These are phyloP conservation scores for Pseudonectria foliicola DNA, from an alignment of 2,329 filamentous ascomycete genomes.

Conservation along the genomic window DNA sequence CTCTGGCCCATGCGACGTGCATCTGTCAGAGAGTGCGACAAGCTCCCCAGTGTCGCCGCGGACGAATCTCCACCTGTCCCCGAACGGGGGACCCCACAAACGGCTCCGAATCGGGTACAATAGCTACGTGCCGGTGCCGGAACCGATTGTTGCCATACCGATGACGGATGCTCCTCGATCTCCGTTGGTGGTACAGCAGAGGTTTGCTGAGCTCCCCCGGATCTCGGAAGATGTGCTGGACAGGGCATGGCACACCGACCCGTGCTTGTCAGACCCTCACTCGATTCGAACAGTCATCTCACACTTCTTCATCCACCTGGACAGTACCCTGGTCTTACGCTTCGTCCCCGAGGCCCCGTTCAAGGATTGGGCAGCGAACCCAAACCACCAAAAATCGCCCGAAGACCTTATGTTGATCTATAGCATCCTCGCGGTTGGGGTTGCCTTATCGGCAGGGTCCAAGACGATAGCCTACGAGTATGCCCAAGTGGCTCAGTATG, in stretches of 20 bases:
- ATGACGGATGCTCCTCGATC: constrained; percentile 32
- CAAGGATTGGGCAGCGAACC: constrained; percentile 29
- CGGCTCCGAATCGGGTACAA: constrained; percentile 42
- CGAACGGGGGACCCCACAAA: constrained; percentile 37
- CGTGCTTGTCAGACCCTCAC: constrained; percentile 38
- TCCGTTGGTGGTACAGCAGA: constrained; percentile 29
- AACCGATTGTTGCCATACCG: constrained; percentile 24
- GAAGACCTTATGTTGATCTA: constrained; percentile 41
- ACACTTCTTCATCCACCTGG: constrained; percentile 36
- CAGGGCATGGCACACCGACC: constrained; percentile 44
- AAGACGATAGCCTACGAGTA: constrained; percentile 33
- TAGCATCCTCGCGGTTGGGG: constrained; percentile 35
- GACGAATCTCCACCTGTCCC: constrained; percentile 27
- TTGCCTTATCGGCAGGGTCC: constrained; percentile 31
- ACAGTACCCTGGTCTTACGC: constrained; percentile 34
- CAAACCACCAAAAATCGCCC: constrained; percentile 29
- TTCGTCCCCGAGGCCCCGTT: constrained; percentile 35
- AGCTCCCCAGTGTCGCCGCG: constrained; percentile 44
- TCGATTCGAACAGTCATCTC: constrained; percentile 32
- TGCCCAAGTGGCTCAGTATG: constrained; percentile 50
- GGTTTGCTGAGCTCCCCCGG: constrained; percentile 34
- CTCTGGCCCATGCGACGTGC: constrained; percentile 29
- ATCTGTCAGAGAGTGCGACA: constrained; percentile 35
- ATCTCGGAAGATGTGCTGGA: constrained; percentile 43
- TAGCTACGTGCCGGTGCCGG: constrained; percentile 32